A percentile compares a stretch with the other conserved stretches of the same genome.
These are phyloP conservation scores for Aspergillus coremiiformis DNA, from an alignment of 495 filamentous ascomycete genomes.

Conservation along the genomic window DNA sequence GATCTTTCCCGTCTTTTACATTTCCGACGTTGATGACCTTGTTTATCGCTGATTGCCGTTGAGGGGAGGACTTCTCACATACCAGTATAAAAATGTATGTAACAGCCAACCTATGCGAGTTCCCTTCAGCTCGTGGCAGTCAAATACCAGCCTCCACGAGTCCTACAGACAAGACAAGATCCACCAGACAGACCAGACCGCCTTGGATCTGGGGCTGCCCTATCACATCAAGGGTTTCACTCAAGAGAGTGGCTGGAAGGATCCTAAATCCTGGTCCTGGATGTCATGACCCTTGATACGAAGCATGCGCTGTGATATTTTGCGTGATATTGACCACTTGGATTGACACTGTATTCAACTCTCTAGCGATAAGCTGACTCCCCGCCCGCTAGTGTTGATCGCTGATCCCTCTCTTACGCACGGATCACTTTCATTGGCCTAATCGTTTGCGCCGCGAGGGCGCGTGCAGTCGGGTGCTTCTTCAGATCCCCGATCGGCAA, in stretches of 20 bases:
- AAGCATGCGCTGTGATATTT: background rate
- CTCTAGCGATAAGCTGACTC: slow-evolving; percentile 2
- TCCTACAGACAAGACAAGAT: background rate
- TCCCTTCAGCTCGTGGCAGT: too few species aligned
- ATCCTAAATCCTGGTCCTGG: background rate
- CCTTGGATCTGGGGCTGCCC: slow-evolving; percentile 3
- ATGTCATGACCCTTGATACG: background rate
- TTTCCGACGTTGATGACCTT: too few species aligned
- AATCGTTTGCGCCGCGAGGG: background rate
- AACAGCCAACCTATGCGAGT: too few species aligned
- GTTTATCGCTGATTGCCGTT: too few species aligned
- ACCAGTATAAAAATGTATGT: too few species aligned
- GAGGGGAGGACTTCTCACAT: too few species aligned
- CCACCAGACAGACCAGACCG: slow-evolving; percentile 10
- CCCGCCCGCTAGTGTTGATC: slow-evolving; percentile 4
- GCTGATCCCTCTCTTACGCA: background rate
- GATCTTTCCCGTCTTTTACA: too few species aligned
- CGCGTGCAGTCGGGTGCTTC: slow-evolving; percentile 7
- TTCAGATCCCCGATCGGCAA: slow-evolving; percentile 8
- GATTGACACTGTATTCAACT: background rate
- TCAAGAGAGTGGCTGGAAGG: background rate
- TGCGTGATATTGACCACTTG: background rate
- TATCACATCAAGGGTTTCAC: background rate
- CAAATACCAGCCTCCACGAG: too few species aligned
- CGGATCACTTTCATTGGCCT: slow-evolving; percentile 13